A percentile compares a stretch with the other conserved stretches of the same genome.
These are phyloP conservation scores for Paramecium pentaurelia DNA, from an alignment of 73 alveolate genomes.

Conservation along the genomic window DNA sequence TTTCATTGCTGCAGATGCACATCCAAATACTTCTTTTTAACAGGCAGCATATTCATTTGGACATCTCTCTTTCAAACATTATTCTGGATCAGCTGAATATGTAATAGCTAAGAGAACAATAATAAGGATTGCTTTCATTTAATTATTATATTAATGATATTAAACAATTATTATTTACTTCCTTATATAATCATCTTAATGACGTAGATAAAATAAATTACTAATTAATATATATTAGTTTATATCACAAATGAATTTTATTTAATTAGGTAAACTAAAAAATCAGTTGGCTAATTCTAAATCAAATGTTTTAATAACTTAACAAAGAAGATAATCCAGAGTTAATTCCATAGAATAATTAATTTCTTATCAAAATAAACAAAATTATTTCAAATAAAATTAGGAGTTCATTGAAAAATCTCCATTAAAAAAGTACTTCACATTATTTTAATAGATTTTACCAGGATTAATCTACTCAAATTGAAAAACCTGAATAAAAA, in stretches of 20 bases:
- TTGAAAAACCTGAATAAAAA: not conserved
- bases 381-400: not conserved
- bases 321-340: not conserved
- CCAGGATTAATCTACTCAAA: not conserved
- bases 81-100: not conserved
- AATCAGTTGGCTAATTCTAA: not conserved
- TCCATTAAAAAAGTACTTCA: not conserved
- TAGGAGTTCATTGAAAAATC: not conserved
- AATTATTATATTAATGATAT: not conserved
- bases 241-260: not conserved
- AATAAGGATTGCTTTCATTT: not conserved
- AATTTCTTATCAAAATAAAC: not conserved
- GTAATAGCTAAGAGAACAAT: not conserved
- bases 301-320: not conserved
- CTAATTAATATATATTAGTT: not conserved
- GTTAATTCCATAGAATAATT: not conserved
- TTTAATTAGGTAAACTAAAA: not conserved
- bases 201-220: not conserved
- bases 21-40: slow-evolving; percentile 1
- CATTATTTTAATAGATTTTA: not conserved
- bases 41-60: slow-evolving; percentile 1
- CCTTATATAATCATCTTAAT: not conserved
- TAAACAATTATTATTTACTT: not conserved
- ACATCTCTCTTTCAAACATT: slow-evolving; percentile 22
- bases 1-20: not conserved